A percentile compares a stretch with the other conserved stretches of the same genome.
phyloP scores from a whole-genome alignment of 331 rosid genomes.

The Acacia concinna region DNA sequence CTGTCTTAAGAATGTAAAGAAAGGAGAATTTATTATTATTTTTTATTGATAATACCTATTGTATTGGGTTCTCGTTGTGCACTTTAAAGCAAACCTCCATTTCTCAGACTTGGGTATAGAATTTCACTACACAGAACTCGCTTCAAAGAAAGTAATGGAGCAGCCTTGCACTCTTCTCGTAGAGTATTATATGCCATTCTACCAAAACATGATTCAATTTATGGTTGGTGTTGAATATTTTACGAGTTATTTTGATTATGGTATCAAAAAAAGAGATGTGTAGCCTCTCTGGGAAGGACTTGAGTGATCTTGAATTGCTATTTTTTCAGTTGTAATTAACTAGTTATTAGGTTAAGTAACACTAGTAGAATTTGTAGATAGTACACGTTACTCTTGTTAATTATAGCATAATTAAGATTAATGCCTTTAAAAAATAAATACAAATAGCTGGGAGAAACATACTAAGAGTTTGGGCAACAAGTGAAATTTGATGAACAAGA shows the following conservation, averaged over 20 bases:
- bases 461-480: neutral
- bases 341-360: neutral
- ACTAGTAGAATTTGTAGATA: neutral
- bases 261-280: neutral
- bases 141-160: neutral
- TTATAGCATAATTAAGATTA: neutral
- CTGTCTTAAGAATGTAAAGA: neutral
- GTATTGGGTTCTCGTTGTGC: neutral
- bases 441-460: neutral
- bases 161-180: neutral
- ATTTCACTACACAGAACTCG: neutral
- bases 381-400: neutral
- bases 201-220: neutral
- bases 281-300: neutral
- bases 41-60: neutral
- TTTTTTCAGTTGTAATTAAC: neutral
- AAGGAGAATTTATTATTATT: too few species aligned
- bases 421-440: neutral
- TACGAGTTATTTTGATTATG: neutral
- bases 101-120: neutral
- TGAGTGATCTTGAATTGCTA: neutral
- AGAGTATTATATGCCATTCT: neutral
- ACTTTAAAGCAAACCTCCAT: neutral
- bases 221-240: neutral
- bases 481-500: neutral